Conservation (phyloP, 495 filamentous ascomycete genomes). For the Cladorrhinum samala region DNA sequence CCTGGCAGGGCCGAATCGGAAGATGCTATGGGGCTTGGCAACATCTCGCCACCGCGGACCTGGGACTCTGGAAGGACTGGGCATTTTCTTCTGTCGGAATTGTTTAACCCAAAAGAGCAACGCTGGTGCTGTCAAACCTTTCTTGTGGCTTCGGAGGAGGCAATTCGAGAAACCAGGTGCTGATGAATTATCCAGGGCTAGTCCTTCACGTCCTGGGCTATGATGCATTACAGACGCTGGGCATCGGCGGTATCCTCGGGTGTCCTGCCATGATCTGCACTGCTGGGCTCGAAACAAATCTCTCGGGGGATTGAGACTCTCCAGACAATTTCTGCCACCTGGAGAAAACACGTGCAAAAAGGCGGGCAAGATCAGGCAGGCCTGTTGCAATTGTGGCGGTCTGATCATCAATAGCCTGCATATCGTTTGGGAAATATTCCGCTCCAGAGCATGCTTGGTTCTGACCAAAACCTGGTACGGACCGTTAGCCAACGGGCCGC, state of each 20-base stretch:
- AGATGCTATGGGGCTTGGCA: slow-evolving; percentile 5
- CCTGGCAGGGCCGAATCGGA: slow-evolving; percentile 10
- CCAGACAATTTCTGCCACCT: not conserved
- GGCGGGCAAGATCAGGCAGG: no score
- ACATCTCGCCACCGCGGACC: slow-evolving; percentile 10
- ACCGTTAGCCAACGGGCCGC: slow-evolving; percentile 29
- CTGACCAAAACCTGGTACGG: slow-evolving; percentile 18
- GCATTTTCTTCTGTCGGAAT: not conserved
- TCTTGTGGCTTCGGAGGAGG: no score
- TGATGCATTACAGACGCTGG: no score
- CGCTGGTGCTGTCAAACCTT: not conserved
- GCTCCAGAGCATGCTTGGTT: slow-evolving; percentile 1
- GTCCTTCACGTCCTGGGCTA: no score
- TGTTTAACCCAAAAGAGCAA: slow-evolving; percentile 5
- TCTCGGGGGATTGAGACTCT: not conserved
- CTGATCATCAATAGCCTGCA: not conserved
- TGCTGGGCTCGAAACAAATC: slow-evolving; percentile 1
- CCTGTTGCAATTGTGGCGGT: slow-evolving; percentile 4
- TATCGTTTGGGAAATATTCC: not conserved
- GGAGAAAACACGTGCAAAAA: slow-evolving; percentile 3
- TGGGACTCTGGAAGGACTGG: slow-evolving; percentile 7
- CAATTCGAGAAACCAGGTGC: not conserved
- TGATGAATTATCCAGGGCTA: no score
- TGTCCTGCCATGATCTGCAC: not conserved
- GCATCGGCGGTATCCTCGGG: no score